Evolutionary conservation across 768 basidiomycete species (phyloP).

Genomic region (Lyophyllum atratum): DNA sequence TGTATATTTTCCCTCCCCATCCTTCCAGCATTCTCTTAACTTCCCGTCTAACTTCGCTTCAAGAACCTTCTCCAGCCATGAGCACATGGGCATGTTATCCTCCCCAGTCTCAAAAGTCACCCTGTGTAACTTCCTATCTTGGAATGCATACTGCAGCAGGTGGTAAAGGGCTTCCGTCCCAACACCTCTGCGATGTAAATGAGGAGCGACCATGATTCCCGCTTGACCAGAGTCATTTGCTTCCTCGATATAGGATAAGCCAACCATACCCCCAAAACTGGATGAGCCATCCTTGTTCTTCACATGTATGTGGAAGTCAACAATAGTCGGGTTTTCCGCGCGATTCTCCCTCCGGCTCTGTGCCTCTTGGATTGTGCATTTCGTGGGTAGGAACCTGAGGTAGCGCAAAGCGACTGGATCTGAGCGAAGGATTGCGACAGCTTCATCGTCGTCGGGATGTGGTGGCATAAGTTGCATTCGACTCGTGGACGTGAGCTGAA

Average conservation of each 20-base stretch:
- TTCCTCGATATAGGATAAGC: constrained; percentile 40
- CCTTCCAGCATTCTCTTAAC: constrained; percentile 43
- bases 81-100: constrained; percentile 45
- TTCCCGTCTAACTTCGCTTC: constrained; percentile 39
- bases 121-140: constrained; percentile 41
- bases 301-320: constrained; percentile 40
- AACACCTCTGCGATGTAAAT: constrained; percentile 36
- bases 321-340: constrained; percentile 29
- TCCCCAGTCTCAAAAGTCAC: constrained; percentile 41
- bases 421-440: constrained; percentile 33
- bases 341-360: constrained; percentile 34
- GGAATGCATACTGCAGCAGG: constrained; percentile 41
- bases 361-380: constrained; percentile 35
- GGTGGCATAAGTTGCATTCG: constrained; percentile 38
- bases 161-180: constrained; percentile 47
- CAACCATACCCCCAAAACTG: constrained; percentile 37
- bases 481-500: constrained; percentile 33
- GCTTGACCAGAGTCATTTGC: constrained; percentile 37
- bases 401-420: constrained; percentile 40
- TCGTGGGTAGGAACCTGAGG: constrained; percentile 39
- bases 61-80: constrained; percentile 45
- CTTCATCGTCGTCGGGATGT: constrained; percentile 33
- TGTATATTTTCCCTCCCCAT: constrained; percentile 32
- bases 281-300: constrained; percentile 24
- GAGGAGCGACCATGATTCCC: constrained; percentile 41